phyloP scores from a whole-genome alignment of 257 asterid species.

The Solanum sitiens region DNA sequence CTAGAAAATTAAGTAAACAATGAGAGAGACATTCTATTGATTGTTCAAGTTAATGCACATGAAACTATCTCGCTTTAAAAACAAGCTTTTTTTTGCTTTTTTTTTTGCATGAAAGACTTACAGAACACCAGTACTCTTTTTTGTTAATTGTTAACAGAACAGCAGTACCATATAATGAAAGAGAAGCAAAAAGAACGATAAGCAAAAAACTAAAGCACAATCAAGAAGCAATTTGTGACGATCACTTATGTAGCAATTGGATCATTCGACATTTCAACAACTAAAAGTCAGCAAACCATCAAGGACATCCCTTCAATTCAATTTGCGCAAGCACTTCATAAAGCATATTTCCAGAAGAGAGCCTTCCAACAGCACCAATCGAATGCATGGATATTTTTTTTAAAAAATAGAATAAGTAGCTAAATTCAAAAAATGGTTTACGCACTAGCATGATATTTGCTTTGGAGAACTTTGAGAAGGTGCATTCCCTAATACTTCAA shows the following conservation, averaged over 20 bases:
- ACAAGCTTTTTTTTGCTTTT: not conserved
- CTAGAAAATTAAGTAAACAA: not conserved
- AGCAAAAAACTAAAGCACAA: not conserved
- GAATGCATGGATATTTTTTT: not conserved
- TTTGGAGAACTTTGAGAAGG: not conserved
- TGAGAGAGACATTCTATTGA: not conserved
- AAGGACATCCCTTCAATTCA: not conserved
- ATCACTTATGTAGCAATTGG: not conserved
- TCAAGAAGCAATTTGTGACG: not conserved
- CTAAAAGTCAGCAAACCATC: not conserved
- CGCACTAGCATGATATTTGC: not conserved
- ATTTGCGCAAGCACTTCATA: not conserved
- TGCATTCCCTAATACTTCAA: not conserved
- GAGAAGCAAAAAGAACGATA: not conserved
- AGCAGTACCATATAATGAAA: not conserved
- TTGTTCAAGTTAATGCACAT: not conserved
- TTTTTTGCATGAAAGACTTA: not conserved
- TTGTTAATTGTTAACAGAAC: not conserved
- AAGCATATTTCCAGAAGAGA: not conserved
- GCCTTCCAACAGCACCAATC: not conserved
- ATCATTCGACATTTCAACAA: not conserved
- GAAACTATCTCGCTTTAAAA: not conserved
- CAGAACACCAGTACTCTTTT: not conserved
- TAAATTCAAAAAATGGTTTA: not conserved
- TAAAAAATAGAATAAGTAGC: not conserved